A percentile compares a stretch with the other conserved stretches of the same genome.
Conservation (phyloP, 73 alveolate genomes). For the Tetrahymena borealis region DNA sequence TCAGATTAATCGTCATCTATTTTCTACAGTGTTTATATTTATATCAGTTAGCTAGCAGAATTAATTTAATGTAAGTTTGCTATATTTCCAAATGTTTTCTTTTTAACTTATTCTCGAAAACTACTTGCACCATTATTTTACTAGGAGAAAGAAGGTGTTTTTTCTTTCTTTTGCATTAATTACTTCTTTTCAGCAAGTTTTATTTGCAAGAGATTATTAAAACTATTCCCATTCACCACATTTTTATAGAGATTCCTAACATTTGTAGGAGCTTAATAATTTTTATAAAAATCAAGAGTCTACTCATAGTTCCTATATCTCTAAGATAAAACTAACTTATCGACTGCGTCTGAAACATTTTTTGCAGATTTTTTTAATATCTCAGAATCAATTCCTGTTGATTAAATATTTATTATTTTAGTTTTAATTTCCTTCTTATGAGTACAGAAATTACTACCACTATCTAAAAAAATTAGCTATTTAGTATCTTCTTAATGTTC, state of each 20-base stretch:
- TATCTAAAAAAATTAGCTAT: not conserved
- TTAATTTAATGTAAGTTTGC: too few relatives aligned
- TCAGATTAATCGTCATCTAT: too few relatives aligned
- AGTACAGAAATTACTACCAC: not conserved
- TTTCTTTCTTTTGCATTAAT: not conserved
- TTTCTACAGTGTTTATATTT: too few relatives aligned
- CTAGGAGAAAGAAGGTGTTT: not conserved
- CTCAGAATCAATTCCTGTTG: not conserved
- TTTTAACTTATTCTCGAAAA: not conserved
- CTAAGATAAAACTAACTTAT: not conserved
- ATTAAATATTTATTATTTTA: not conserved
- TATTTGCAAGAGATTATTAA: not conserved
- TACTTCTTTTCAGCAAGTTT: not conserved
- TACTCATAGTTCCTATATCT: not conserved
- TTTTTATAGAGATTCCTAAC: not conserved
- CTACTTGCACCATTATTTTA: not conserved
- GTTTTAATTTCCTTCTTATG: not conserved
- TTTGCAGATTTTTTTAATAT: not conserved
- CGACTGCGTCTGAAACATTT: not conserved
- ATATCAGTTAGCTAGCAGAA: too few relatives aligned
- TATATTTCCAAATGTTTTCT: not conserved
- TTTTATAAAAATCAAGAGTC: not conserved
- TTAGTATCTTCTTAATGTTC: not conserved
- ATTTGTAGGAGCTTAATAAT: not conserved
- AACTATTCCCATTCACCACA: not conserved